Percentiles rank a stretch among this genome's conserved stretches.
Evolutionary conservation across 1,284 basidiomycete genomes (phyloP).

Genomic region (Malassezia psittaci): DNA sequence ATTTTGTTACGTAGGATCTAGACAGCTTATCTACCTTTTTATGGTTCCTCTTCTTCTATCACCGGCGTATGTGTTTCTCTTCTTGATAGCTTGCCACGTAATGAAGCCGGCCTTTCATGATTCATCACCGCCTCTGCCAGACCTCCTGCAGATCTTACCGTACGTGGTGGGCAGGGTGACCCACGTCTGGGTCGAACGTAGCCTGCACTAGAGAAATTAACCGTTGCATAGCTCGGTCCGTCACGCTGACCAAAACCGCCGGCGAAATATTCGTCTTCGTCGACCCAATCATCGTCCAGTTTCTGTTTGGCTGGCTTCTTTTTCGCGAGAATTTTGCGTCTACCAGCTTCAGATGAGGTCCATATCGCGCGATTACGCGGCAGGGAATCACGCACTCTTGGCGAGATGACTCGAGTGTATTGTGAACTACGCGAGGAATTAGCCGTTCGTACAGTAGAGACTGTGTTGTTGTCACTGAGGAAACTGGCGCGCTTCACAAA

Average conservation of each 20-base stretch:
- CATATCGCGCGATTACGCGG: neutral
- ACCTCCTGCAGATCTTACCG: neutral
- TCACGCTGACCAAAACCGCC: conserved; percentile 5
- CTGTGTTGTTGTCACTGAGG: neutral
- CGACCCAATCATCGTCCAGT: conserved; percentile 16
- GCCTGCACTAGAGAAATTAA: too few relatives aligned
- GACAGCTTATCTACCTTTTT: too few relatives aligned
- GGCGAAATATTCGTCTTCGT: conserved; percentile 1
- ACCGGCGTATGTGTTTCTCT: conserved; percentile 1
- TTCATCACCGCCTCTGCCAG: neutral
- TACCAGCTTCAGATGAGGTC: neutral
- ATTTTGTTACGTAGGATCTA: neutral
- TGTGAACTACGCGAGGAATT: neutral
- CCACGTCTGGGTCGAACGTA: neutral
- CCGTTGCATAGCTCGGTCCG: neutral
- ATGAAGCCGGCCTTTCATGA: neutral
- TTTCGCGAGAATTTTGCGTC: neutral
- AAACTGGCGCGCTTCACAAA: neutral
- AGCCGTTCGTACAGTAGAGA: neutral
- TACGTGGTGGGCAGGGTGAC: neutral
- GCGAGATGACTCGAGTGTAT: neutral
- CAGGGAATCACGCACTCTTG: neutral
- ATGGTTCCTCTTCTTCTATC: conserved; percentile 14
- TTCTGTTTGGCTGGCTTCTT: neutral
- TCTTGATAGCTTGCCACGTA: neutral